Evolutionary conservation across 164 flowering plant genomes (phyloP).

Genomic region (Liriodendron chinense): DNA sequence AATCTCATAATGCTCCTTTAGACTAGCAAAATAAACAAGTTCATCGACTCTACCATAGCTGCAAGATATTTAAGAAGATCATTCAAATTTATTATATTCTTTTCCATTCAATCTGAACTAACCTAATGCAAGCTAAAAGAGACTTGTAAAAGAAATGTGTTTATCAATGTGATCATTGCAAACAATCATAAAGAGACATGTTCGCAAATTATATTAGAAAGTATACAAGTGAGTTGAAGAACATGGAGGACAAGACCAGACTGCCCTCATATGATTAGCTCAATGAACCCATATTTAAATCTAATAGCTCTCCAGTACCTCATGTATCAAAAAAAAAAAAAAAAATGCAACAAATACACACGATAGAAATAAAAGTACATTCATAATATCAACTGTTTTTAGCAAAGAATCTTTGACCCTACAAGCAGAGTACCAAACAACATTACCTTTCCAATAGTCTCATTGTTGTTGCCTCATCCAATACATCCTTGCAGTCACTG

Average conservation of each 20-base stretch:
- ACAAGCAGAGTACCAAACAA: slow-evolving; percentile 4
- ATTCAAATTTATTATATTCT: background rate
- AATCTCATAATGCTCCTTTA: slow-evolving; percentile 92
- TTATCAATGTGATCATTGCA: background rate
- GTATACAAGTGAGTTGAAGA: background rate
- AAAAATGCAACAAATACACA: slow-evolving; percentile 3
- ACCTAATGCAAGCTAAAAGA: background rate
- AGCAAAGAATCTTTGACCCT: background rate
- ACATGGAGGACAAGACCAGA: background rate
- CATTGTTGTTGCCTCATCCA: slow-evolving; percentile 98
- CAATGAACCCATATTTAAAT: background rate
- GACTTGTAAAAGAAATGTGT: background rate
- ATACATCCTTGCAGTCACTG: slow-evolving; percentile 89
- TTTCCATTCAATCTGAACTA: background rate
- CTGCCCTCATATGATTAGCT: background rate
- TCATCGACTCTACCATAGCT: slow-evolving; percentile 98
- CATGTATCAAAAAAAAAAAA: background rate
- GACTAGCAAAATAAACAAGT: slow-evolving; percentile 86
- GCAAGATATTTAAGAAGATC: slow-evolving; percentile 26
- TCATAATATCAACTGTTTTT: background rate
- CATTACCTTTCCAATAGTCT: slow-evolving; percentile 82
- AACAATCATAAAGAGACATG: background rate
- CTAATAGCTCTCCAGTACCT: background rate
- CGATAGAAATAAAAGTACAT: background rate
- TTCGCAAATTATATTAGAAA: background rate